Evolutionary conservation across 1,284 basidiomycete genomes (phyloP), one percentile per base, ranked within the genome.

Genomic region (Volvariella volvacea): DNA sequence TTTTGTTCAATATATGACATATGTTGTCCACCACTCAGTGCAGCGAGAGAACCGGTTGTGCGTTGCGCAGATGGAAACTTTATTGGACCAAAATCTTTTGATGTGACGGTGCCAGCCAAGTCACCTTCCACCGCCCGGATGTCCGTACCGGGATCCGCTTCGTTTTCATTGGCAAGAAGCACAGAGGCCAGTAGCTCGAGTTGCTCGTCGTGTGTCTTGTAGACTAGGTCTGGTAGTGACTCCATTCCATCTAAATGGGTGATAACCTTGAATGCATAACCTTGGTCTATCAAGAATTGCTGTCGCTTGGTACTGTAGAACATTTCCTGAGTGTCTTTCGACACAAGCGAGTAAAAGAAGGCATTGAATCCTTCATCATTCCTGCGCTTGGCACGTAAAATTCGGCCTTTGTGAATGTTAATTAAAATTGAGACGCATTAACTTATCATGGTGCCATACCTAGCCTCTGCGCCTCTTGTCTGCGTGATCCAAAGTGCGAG

Each of bases 331-430:
- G 96, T 99, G 68, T 99, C 95, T 64, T 96, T 97, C 31, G 92
- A 96, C 36, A 99, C 96, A 22, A 99, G 79, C 25, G 93, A 97
- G 66, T 99, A 99, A 71, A 99, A 99, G 69, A 99, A 99, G 10
- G 96, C 96, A 55, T 99, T 99, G 73, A 99, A 99, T 1, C 96
- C 96, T 65, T 99, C 96, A 60, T 99, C 96, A 61, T 99, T 99
- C 53, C 96, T 78, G 45, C 96, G 79, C 66, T 99, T 99, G 7
- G 96, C 96, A 49, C 96, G 85, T 44, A 99, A 71, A 56, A 99
- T 99, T 42, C 93, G 90, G 20, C 92, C 89, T 91, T 16, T 4
- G n/a, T 20, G 30, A 22, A 8, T 37, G n/a, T 32, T 28, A 8
- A 39, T 28, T 15, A 7, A 17, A n/a, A 22, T 19, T 16, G 12